Conservation (phyloP, 768 basidiomycete species). For the Amanita inopinata region DNA sequence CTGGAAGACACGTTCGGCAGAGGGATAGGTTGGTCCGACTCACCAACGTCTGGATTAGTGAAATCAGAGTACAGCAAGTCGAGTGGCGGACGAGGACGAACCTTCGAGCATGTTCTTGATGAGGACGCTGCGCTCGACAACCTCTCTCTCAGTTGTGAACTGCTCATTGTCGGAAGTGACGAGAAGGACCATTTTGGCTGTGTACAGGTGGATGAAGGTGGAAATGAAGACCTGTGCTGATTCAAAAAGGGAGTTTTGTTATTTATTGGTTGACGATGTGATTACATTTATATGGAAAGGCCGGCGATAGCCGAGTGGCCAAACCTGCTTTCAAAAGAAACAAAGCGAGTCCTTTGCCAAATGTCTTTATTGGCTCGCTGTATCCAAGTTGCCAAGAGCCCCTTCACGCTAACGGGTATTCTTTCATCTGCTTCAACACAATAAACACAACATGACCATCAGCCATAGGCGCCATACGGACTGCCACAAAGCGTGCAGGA, state of each 20-base stretch:
- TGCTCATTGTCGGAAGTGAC: conserved; percentile 94
- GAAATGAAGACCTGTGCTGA: conserved; percentile 8
- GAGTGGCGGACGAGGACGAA: conserved; percentile 21
- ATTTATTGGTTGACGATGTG: too few species aligned
- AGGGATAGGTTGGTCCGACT: conserved; percentile 90
- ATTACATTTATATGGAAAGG: conserved; percentile 20
- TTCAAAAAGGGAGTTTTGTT: conserved; percentile 16
- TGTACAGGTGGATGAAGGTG: conserved; percentile 12
- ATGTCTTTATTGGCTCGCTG: conserved; percentile 45
- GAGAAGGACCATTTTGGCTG: conserved; percentile 62
- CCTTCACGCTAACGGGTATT: conserved; percentile 42
- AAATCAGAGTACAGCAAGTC: conserved; percentile 12
- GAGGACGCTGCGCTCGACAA: conserved; percentile 90
- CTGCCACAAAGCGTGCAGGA: conserved; percentile 93
- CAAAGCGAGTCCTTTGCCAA: conserved; percentile 4
- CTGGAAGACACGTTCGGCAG: conserved; percentile 89
- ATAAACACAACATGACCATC: conserved; percentile 5
- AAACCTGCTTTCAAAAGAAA: too few species aligned
- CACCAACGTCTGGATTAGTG: conserved; percentile 68
- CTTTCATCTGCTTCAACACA: conserved; percentile 5
- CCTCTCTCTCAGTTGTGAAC: conserved; percentile 87
- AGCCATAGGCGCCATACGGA: conserved; percentile 66
- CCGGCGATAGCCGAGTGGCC: conserved; percentile 32
- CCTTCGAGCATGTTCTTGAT: conserved; percentile 99
- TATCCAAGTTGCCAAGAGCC: conserved; percentile 25